Evolutionary conservation across 2,329 filamentous ascomycete species (phyloP).

Genomic region (Xylariaceae sp.): DNA sequence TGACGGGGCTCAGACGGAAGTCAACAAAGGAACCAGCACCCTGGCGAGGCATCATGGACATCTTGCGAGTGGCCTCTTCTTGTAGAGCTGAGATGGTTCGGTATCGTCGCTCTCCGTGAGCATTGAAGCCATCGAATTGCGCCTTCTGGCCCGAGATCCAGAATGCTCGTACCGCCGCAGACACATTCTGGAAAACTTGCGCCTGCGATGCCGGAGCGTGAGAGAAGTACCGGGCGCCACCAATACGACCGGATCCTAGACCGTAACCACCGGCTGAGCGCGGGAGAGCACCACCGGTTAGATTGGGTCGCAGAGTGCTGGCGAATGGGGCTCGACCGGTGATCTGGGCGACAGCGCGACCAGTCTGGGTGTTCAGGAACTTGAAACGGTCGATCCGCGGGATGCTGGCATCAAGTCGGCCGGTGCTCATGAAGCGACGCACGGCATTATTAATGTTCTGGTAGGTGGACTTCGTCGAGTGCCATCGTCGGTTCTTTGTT

Average conservation of each 20-base stretch:
- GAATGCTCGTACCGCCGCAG: constrained; percentile 85
- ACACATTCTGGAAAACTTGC: constrained; percentile 93
- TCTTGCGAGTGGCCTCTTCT: constrained; percentile 64
- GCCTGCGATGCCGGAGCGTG: constrained; percentile 79
- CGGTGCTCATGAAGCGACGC: constrained; percentile 48
- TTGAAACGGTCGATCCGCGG: constrained; percentile 44
- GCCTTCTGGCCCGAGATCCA: constrained; percentile 85
- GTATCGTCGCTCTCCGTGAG: constrained; percentile 72
- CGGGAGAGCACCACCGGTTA: constrained; percentile 80
- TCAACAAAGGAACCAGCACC: constrained; percentile 77
- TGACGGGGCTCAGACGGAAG: constrained; percentile 80
- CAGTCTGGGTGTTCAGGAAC: constrained; percentile 45
- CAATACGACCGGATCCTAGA: constrained; percentile 62
- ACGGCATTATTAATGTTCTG: constrained; percentile 42
- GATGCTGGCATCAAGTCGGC: constrained; percentile 25
- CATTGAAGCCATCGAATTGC: constrained; percentile 73
- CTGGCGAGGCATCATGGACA: constrained; percentile 53
- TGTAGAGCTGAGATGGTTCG: constrained; percentile 70
- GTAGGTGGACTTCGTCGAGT: constrained; percentile 39
- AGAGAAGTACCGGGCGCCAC: constrained; percentile 81
- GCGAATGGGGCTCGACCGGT: constrained; percentile 80
- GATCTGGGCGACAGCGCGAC: constrained; percentile 52
- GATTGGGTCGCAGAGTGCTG: constrained; percentile 80
- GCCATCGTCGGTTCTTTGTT: constrained; percentile 47
- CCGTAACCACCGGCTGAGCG: constrained; percentile 87